These are phyloP conservation scores for Starmera pachycereana DNA, from an alignment of 805 yeast genomes.

Conservation along the genomic window DNA sequence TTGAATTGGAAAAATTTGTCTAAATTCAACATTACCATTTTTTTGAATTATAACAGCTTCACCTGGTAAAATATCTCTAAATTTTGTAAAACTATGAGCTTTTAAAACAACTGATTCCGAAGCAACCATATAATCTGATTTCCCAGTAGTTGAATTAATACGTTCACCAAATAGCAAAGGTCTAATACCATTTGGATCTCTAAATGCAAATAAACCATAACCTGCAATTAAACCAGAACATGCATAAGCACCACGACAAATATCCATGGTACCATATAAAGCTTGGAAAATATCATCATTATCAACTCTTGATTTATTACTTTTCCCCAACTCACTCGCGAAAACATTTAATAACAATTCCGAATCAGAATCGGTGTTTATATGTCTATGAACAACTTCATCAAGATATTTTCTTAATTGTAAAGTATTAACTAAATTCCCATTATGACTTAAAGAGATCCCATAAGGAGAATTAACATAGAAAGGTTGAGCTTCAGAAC, in stretches of 20 bases:
- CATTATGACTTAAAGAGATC: slow-evolving; percentile 82
- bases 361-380: slow-evolving; percentile 94
- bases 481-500: slow-evolving; percentile 97
- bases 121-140: slow-evolving; percentile 85
- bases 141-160: slow-evolving; percentile 45
- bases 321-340: slow-evolving; percentile 84
- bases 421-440: slow-evolving; percentile 83
- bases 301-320: slow-evolving; percentile 88
- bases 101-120: slow-evolving; percentile 91
- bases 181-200: slow-evolving; percentile 96
- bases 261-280: slow-evolving; percentile 66
- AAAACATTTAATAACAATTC: slow-evolving; percentile 83
- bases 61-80: slow-evolving; percentile 84
- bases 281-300: slow-evolving; percentile 84
- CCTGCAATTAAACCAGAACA: slow-evolving; percentile 95
- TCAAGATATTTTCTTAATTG: slow-evolving; percentile 75
- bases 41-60: slow-evolving; percentile 94
- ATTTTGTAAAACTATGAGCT: slow-evolving; percentile 77
- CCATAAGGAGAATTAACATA: slow-evolving; percentile 98
- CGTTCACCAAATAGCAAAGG: slow-evolving; percentile 87
- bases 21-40: slow-evolving; percentile 64
- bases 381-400: slow-evolving; percentile 91
- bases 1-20: slow-evolving; percentile 72
- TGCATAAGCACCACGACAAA: slow-evolving; percentile 94
- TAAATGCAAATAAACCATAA: slow-evolving; percentile 87